Percentiles rank a stretch among this genome's conserved stretches.
These are phyloP conservation scores for Odonthalia washingtoniensis DNA, from an alignment of 31 red algal species.

Conservation along the genomic window DNA sequence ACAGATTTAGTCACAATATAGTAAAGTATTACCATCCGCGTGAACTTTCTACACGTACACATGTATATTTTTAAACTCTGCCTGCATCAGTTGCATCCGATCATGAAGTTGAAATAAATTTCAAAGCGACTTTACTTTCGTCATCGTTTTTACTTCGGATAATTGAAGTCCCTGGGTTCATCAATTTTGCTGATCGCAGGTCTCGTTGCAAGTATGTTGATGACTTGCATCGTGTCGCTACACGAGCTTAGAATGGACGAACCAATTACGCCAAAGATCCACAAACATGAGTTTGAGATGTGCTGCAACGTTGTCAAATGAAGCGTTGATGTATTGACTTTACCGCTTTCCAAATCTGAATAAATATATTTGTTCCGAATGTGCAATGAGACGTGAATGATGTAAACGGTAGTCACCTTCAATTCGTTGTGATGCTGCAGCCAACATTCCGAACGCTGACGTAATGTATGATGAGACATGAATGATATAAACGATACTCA, in stretches of 20 bases:
- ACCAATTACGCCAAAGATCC: conserved; percentile 83
- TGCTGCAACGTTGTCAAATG: conserved; percentile 79
- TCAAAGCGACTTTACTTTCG: too few species aligned
- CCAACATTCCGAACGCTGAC: conserved; percentile 89
- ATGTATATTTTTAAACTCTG: too few species aligned
- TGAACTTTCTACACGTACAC: too few species aligned
- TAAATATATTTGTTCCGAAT: conserved; percentile 97
- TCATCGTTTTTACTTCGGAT: conserved; percentile 49
- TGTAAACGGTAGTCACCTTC: conserved; percentile 96
- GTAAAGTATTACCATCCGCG: too few species aligned
- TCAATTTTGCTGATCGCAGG: conserved; percentile 70
- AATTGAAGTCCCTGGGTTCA: conserved; percentile 82
- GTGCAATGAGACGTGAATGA: conserved; percentile 93
- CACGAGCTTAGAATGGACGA: conserved; percentile 89
- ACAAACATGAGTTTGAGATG: conserved; percentile 82
- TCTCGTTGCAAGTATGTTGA: conserved; percentile 66
- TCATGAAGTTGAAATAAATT: too few species aligned
- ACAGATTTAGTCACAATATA: too few species aligned
- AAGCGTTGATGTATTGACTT: conserved; percentile 91
- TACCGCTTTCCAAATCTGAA: conserved; percentile 83
- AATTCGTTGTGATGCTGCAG: conserved; percentile 85
- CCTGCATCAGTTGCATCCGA: too few species aligned
- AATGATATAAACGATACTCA: too few species aligned
- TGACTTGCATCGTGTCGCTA: conserved; percentile 82
- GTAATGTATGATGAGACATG: too few species aligned